Percentiles rank a stretch among this genome's conserved stretches.
Conservation (phyloP, 768 basidiomycete species). For the Solioccasus polychromus region DNA sequence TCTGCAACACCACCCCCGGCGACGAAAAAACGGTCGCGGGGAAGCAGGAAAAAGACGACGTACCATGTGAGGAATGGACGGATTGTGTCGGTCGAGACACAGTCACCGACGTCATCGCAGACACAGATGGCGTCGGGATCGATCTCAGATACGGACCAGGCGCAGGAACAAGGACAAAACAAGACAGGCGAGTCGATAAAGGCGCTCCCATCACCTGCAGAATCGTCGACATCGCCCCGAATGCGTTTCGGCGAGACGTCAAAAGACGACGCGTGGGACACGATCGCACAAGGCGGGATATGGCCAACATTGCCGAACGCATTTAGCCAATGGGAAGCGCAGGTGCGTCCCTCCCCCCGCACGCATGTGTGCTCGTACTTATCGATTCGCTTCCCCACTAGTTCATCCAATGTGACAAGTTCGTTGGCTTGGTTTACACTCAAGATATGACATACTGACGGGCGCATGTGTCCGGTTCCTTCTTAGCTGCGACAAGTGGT, state of each 20-base stretch:
- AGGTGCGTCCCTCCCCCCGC: slow-evolving; percentile 12
- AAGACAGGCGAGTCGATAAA: neutral
- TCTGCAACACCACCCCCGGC: too few relatives aligned
- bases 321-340: slow-evolving; percentile 21
- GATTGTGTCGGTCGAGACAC: slow-evolving; percentile 8
- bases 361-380: neutral
- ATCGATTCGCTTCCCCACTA: slow-evolving; percentile 1
- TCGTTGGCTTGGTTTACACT: too few relatives aligned
- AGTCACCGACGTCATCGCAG: neutral
- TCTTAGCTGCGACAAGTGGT: slow-evolving; percentile 46
- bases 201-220: neutral
- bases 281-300: neutral
- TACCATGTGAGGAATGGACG: slow-evolving; percentile 16
- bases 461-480: neutral
- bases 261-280: neutral
- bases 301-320: slow-evolving; percentile 16
- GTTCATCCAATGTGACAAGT: slow-evolving; percentile 38
- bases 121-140: neutral
- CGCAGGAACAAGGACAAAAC: too few relatives aligned
- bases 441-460: neutral
- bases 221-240: neutral
- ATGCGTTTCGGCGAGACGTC: neutral
- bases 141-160: neutral
- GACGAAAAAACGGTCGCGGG: too few relatives aligned
- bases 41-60: too few relatives aligned